Base-by-base conservation (phyloP, 106 monocot species). In the Dioscorea alata region DNA sequence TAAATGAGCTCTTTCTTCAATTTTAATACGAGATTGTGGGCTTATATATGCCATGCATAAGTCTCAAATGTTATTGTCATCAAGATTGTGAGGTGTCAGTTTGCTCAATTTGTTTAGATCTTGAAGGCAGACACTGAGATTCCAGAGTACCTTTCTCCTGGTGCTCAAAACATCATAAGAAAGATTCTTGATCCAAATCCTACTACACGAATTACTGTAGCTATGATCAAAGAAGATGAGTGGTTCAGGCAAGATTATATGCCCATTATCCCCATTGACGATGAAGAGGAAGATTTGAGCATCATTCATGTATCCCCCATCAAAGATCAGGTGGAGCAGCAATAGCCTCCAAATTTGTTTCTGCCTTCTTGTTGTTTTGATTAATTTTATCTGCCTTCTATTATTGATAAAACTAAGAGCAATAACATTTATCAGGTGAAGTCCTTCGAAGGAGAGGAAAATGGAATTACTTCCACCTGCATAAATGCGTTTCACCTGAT, bases 181-280 rank as follows among this genome's bases (percentile, higher is more conserved):
- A 93, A 73, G 58, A 99, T 93, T 73, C 87, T 99, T 21, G 93
- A 99, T 65, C 99, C 99, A 48, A 93, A 86, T 68, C 90, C 99
- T 50, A 75, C 34, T 7, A 86, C 83, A 18, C 61, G 99, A 52
- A 85, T 92, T 74, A 78, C 75, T 54, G 69, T 90, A 7, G 81
- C 79, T 56, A 85, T 75, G 34, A 99, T 93, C 28, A 93, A 80
- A 76, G 87, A 76, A 51, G 83, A 99, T 70, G 80, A 82, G 8
- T 99, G 99, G 99, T 99, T 99, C 61, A 82, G 71, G 77, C 76
- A 88, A 34, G 80, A 82, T 24, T 99, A 99, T 66, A 21, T 23
- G 57, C 99, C 99, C 35, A 65, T 73, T 28, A 23, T 85, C 32
- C 83, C 85, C 23, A 57, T 74, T 57, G 99, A 93, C 16, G 97